Evolutionary conservation across 176 grass and related monocot species (phyloP), one percentile per base, ranked within the genome.

Genomic region (Triticum dicoccoides): DNA sequence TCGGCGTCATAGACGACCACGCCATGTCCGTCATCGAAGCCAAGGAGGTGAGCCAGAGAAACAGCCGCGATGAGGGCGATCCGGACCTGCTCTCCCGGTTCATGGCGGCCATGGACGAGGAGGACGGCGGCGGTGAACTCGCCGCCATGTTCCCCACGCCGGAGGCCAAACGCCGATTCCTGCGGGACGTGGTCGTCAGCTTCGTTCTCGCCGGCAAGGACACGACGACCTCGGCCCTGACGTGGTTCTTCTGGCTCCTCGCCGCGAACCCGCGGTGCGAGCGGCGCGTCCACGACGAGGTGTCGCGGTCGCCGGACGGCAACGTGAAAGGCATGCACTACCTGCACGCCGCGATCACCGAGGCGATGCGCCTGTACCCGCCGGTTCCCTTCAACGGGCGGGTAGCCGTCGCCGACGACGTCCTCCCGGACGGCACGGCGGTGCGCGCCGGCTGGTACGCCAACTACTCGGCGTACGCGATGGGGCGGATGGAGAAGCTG

Each of bases 191-290:
- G 58, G 83, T 94, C 20, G 84, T 97, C 17, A 89, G 78, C 83
- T 94, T 97, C 82, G 82, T 97, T 6, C 86, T 97, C 17, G 95
- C 90, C 27, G 95, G 95, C 33, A 92, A 91, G 81, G 95, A 94
- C 90, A 69, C 90, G 2, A 94, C 84, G 20, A 90, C 90, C 23
- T 80, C 92, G 5, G 92, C 84, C 0, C 88, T 97, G 8, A 91
- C 90, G 25, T 94, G 95, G 90, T 89, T 97, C 78, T 94, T 94
- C 88, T 97, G 95, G 95, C 88, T 92, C 20, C 78, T 92, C 54
- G 76, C 77, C 52, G 89, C 14, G 68, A 80, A 89, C 88, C 72
- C 81, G 70, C 76, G 70, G 58, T 87, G 91, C 86, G 86, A 93
- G 47, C 64, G 27, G 58, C 88, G 78, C 15, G 88, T 86, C 32